Evolutionary conservation across 2,329 filamentous ascomycete genomes (phyloP).

Genomic region (Diplodia corticola): DNA sequence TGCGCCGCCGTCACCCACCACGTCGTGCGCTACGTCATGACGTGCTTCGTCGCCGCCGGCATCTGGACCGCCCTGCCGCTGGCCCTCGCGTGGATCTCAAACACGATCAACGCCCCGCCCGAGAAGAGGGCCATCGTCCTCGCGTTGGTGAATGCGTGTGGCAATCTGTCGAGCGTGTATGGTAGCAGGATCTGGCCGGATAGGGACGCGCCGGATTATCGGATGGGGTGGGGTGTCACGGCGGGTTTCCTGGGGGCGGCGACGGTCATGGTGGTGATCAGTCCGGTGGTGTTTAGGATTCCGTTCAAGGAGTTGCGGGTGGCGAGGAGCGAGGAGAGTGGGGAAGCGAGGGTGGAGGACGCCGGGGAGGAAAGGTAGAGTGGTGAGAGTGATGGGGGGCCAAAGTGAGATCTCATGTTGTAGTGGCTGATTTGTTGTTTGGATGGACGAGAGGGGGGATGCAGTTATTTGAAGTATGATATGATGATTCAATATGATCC

Average conservation of each 20-base stretch:
- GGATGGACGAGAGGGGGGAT: neutral
- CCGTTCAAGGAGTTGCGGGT: conserved; percentile 5
- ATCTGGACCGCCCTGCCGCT: conserved; percentile 59
- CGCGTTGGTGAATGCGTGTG: conserved; percentile 48
- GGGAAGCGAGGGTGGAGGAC: neutral
- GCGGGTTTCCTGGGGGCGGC: conserved; percentile 49
- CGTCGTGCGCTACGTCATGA: conserved; percentile 43
- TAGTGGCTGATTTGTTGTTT: no score
- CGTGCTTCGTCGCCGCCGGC: conserved; percentile 44
- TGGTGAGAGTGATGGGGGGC: no score
- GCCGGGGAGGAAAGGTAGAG: conserved; percentile 4
- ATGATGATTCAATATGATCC: conserved; percentile 13
- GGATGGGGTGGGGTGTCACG: conserved; percentile 54
- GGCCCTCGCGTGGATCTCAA: conserved; percentile 60
- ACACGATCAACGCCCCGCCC: conserved; percentile 59
- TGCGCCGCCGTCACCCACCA: conserved; percentile 35
- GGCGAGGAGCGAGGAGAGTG: neutral
- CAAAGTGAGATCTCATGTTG: no score
- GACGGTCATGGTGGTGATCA: conserved; percentile 48
- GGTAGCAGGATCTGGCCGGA: conserved; percentile 50
- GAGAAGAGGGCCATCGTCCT: conserved; percentile 57
- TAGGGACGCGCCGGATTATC: conserved; percentile 51
- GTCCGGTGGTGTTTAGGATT: conserved; percentile 12
- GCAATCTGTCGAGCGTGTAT: conserved; percentile 15
- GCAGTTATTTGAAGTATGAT: neutral